Evolutionary conservation across 1,139 yeast genomes (phyloP), one percentile per base, ranked within the genome.

Genomic region (Nadsonia starkeyi-henricii): DNA sequence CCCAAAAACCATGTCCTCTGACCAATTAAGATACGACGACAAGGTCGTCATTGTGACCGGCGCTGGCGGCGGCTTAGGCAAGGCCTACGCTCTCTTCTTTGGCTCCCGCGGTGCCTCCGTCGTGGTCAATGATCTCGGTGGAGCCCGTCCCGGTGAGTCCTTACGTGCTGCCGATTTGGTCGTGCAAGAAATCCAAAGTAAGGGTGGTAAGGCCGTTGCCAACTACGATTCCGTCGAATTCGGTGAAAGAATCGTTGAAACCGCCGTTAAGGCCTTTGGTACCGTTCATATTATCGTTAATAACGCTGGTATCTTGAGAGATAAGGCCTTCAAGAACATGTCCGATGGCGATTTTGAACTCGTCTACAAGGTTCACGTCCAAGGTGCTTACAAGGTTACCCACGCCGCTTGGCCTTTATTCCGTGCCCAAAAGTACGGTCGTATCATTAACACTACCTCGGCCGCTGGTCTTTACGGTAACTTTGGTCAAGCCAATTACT

Each of bases 381-480:
- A 78, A 58, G 97, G 96, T 60, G 85, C 96, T 20, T 89, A 74
- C 70, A 81, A 79, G 69, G 80, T 85, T 49, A 81, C 96, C 48
- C 75, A 76, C 59, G 93, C 95, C 36, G 96, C 96, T 45, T 91
- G 97, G 97, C 91, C 94, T 21, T 73, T 83, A 63, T 78, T 91
- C 72, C 79, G 79, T 62, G 71, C 84, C 59, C 97, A 91, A 67
- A 76, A 77, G 54, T 91, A 71, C 62, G 98, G 98, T 56, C 75
- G 97, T 60, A 75, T 91, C 58, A 69, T 91, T 60, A 89, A 86
- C 73, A 89, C 97, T 20, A 80, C 95, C 44, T 88, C 96, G 5
- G 96, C 97, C 26, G 97, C 97, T 46, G 97, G 97, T 41, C 73
- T 91, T 56, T 91, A 84, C 64, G 98, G 98, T 57, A 88, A 88